Conservation (phyloP, 805 yeast species). For the Dipodascopsis uninucleata region DNA sequence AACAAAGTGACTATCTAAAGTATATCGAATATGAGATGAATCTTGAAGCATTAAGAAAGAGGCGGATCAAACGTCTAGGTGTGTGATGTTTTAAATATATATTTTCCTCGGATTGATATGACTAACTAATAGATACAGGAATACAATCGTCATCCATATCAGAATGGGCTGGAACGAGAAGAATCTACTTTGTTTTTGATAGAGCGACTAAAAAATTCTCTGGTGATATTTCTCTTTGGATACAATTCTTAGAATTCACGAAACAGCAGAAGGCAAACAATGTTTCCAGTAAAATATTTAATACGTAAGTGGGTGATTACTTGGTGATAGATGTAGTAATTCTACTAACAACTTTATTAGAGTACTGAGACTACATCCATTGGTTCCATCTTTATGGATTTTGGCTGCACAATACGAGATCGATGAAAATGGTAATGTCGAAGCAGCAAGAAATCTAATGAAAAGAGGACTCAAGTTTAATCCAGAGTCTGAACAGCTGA, state of each 20-base stretch:
- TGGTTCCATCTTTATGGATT: conserved; percentile 86
- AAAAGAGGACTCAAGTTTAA: conserved; percentile 85
- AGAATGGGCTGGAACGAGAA: conserved; percentile 81
- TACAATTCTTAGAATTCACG: conserved; percentile 60
- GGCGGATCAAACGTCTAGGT: conserved; percentile 61
- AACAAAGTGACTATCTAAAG: conserved; percentile 67
- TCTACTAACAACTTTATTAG: too few species aligned
- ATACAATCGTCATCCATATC: conserved; percentile 54
- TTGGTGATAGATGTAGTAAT: too few species aligned
- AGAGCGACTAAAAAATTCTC: conserved; percentile 80
- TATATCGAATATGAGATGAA: conserved; percentile 78
- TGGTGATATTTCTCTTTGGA: conserved; percentile 73
- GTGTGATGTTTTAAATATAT: conserved; percentile 35
- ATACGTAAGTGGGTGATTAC: neutral
- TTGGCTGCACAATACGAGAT: conserved; percentile 92
- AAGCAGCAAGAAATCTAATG: conserved; percentile 80
- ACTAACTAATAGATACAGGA: conserved; percentile 5
- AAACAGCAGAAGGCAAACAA: conserved; percentile 34
- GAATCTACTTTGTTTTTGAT: conserved; percentile 78
- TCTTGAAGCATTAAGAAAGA: conserved; percentile 71
- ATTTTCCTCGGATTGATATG: conserved; percentile 1
- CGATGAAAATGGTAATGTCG: conserved; percentile 81
- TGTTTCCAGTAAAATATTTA: conserved; percentile 51
- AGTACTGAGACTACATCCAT: conserved; percentile 83
- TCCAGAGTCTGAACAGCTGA: conserved; percentile 62